Evolutionary conservation across 1,284 basidiomycete species (phyloP).

Genomic region (Taiwanofungus camphoratus): DNA sequence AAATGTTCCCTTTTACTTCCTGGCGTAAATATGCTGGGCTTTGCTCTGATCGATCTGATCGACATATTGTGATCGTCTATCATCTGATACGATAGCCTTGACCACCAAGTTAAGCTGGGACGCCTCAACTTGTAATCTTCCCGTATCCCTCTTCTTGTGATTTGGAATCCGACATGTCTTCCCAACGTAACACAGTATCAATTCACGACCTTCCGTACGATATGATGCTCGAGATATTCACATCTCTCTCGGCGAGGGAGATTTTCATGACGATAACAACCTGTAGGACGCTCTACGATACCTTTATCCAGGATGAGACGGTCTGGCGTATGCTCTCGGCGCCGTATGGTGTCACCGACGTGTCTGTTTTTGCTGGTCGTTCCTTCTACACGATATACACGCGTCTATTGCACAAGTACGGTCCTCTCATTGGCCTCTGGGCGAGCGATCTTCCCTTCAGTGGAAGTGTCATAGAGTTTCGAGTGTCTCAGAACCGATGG

Average conservation of each 20-base stretch:
- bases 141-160: too few species aligned
- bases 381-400: conserved; percentile 18
- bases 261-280: conserved; percentile 12
- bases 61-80: too few species aligned
- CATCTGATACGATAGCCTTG: too few species aligned
- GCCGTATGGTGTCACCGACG: conserved; percentile 13
- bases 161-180: too few species aligned
- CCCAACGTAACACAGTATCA: neutral
- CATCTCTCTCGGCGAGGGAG: conserved; percentile 13
- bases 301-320: conserved; percentile 14
- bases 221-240: conserved; percentile 14
- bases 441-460: conserved; percentile 21
- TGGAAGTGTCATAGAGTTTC: conserved; percentile 21
- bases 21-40: too few species aligned
- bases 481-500: conserved; percentile 12
- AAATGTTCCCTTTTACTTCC: too few species aligned
- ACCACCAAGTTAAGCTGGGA: too few species aligned
- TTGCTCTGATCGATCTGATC: too few species aligned
- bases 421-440: conserved; percentile 19
- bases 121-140: too few species aligned
- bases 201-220: conserved; percentile 18
- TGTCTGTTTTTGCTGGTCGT: conserved; percentile 9
- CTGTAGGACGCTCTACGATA: conserved; percentile 12
- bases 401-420: conserved; percentile 18
- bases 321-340: conserved; percentile 18